Base-by-base conservation (phyloP, 164 flowering plant species). In the Akebia trifoliata region DNA sequence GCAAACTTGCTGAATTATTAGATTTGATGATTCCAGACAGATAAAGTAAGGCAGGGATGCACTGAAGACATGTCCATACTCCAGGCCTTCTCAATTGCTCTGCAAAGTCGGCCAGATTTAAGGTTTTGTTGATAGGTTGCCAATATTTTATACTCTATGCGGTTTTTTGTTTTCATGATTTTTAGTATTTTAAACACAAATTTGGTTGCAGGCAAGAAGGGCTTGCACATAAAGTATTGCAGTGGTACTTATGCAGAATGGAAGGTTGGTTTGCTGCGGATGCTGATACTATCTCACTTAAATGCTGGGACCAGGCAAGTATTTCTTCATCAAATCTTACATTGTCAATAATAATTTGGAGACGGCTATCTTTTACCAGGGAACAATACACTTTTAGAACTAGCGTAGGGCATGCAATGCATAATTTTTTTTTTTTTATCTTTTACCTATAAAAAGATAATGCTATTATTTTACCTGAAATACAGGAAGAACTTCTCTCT, bases 201-300 rank as follows among this genome's bases (percentile, higher is more conserved):
- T 29, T 28, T 45, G 5, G 10, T 22, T 59, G 48, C 86, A 93
- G 99, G 79, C 73, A 80, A 76, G 90, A 90, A 63, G 97, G 99
- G 39, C 69, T 90, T 70, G 76, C 81, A 1, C 77, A 86, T 53
- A 87, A 90, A 67, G 97, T 94, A 49, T 72, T 94, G 56, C 99
- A 94, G 61, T 94, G 97, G 97, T 94, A 94, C 72, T 68, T 94
- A 25, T 90, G 97, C 75, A 78, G 99, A 71, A 86, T 94, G 97
- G 99, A 90, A 67, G 97, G 99, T 36, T 90, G 99, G 99, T 94
- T 94, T 83, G 92, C 99, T 63, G 82, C 97, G 30, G 99, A 94
- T 80, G 85, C 97, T 36, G 95, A 90, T 37, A 84, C 84, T 5
- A 87, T 94, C 59, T 94, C 99, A 6, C 76, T 85, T 15, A 86